Conservation (phyloP, 1,139 yeast species). For the Yamadazyma pseudoaaseri region DNA sequence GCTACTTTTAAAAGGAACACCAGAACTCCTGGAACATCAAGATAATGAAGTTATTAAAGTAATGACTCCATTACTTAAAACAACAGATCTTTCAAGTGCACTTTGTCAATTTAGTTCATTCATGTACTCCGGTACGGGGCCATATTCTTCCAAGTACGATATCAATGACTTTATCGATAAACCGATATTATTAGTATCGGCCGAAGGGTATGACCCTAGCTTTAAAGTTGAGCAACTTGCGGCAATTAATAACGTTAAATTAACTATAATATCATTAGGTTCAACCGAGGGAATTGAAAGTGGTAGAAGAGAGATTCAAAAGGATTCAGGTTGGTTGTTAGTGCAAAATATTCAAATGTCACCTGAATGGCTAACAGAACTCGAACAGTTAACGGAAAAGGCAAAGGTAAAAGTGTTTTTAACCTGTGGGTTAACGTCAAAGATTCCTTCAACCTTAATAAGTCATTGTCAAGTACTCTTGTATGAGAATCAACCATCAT, state of each 20-base stretch:
- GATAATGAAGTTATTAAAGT: constrained; percentile 20
- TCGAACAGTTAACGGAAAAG: constrained; percentile 46
- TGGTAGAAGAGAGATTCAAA: constrained; percentile 55
- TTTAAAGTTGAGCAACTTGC: constrained; percentile 51
- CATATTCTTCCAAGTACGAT: constrained; percentile 27
- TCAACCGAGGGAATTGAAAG: constrained; percentile 61
- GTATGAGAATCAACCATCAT: constrained; percentile 62
- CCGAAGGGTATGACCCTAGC: constrained; percentile 68
- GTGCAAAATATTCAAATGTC: constrained; percentile 81
- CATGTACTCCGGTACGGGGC: constrained; percentile 24
- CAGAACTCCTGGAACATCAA: constrained; percentile 10
- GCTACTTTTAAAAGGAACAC: constrained; percentile 4
- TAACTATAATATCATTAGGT: constrained; percentile 68
- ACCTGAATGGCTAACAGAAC: constrained; percentile 54
- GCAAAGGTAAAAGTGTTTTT: constrained; percentile 46
- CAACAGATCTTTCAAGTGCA: constrained; percentile 17
- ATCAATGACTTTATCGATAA: constrained; percentile 23
- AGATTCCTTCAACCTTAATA: constrained; percentile 53
- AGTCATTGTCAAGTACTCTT: constrained; percentile 51
- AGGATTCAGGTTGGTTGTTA: constrained; percentile 63
- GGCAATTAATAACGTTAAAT: constrained; percentile 16
- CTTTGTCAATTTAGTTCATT: constrained; percentile 17
- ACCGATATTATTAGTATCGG: constrained; percentile 57
- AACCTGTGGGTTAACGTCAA: constrained; percentile 53
- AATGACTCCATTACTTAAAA: constrained; percentile 13